These are phyloP conservation scores for Sphagnum tenellum DNA, from an alignment of 225 moss, liverwort and hornwort species.

Conservation along the genomic window DNA sequence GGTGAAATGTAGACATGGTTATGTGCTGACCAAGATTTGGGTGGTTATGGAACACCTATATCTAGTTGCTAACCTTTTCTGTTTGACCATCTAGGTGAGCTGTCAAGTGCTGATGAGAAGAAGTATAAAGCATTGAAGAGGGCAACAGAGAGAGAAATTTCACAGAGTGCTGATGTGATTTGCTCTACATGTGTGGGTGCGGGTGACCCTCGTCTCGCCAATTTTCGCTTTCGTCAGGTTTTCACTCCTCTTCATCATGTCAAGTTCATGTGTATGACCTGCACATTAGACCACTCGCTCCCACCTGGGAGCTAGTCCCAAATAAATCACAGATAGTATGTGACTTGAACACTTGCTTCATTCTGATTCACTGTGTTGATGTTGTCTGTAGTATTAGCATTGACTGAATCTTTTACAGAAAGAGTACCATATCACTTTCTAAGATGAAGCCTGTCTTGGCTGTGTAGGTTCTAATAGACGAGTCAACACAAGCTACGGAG, in stretches of 20 bases:
- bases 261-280: too few relatives aligned
- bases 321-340: too few relatives aligned
- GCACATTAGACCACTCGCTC: too few relatives aligned
- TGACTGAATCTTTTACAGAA: too few relatives aligned
- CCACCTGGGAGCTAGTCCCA: too few relatives aligned
- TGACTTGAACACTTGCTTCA: neutral
- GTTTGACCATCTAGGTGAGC: slow-evolving; percentile 24
- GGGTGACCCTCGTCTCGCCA: slow-evolving; percentile 57
- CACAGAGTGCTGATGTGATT: slow-evolving; percentile 61
- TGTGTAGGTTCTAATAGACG: slow-evolving; percentile 45
- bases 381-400: too few relatives aligned
- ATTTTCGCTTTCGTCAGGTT: slow-evolving; percentile 54
- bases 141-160: slow-evolving; percentile 58
- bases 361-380: too few relatives aligned
- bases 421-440: neutral
- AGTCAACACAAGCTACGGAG: slow-evolving; percentile 64
- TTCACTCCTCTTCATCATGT: neutral
- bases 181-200: slow-evolving; percentile 63
- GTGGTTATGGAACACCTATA: too few relatives aligned
- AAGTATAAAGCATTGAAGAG: slow-evolving; percentile 63
- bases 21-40: too few relatives aligned
- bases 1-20: too few relatives aligned
- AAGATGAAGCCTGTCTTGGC: neutral
- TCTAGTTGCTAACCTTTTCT: too few relatives aligned
- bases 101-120: slow-evolving; percentile 63